Base-by-base conservation (phyloP, 2,329 filamentous ascomycete species). In the Pseudogymnoascus sp. region DNA sequence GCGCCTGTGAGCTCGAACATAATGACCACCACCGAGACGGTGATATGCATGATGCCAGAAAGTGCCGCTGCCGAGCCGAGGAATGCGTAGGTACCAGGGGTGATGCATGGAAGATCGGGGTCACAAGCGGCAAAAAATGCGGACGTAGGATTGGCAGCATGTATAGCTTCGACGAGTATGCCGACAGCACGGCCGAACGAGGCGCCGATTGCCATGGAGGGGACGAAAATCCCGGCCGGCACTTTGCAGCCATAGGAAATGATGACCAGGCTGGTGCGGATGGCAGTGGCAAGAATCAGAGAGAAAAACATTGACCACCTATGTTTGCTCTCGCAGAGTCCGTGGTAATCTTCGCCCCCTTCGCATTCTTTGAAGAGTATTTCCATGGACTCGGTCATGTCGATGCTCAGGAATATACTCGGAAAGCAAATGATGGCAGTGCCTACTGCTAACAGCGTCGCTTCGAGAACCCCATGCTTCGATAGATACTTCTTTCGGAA, bases 341-440 rank as follows among this genome's bases (percentile, higher is more conserved):
- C 90, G 66, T 95, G 85, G 68, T 96, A 97, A 71, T 93, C 91
- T 72, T 96, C 89, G 19, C 82, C 87, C 4, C 89, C 91, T 71
- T 96, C 91, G 69, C 94, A 99, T 72, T 99, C 94, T 12, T 90
- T 82, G 74, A 99, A 99, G 10, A 99, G 78, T 66, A 97, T 96
- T 73, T 97, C 92, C 94, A 99, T 97, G 78, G 92, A 96, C 78
- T 97, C 93, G 0, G 94, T 97, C 94, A 99, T 97, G 75, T 99
- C 95, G 69, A 97, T 97, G 62, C 91, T 83, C 63, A 99, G 74
- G 67, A 99, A 97, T 74, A 90, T 92, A 69, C 99, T 99, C 0
- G 93, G 94, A 71, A 96, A 99, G 75, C 93, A 97, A n/a, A 99
- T 81, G 23, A 97, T 81, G 8, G 92, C 94, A 3, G 94, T 99